Base-by-base conservation (phyloP, 208 protist species). In the Trypanosoma scelopori region DNA sequence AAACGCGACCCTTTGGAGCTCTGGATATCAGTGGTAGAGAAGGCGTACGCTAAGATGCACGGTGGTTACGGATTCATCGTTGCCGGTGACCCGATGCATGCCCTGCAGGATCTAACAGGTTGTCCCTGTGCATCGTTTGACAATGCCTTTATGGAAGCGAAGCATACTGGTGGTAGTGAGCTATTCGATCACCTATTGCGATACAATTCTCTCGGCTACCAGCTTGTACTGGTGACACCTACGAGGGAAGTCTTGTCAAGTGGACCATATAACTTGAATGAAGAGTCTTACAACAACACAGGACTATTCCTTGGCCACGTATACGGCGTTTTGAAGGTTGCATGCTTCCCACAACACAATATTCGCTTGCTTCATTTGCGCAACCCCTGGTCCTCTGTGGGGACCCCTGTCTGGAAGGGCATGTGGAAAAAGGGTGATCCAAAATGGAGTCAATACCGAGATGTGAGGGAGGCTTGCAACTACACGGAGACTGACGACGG, bases 31-130 rank as follows among this genome's bases (percentile, higher is more conserved):
- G 65, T 97, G 20, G 51, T 93, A 12, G 70, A 97, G 61, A 97
- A 97, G 77, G 92, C 90, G 11, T 97, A 95, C 65, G 88, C 91
- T 15, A 97, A 96, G 71, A 27, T 88, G 42, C 81, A 90, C 58
- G 88, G 89, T 32, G 74, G 78, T 28, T 97, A 94, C 69, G 80
- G 73, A 25, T 82, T 89, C 58, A 88, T 95, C 58, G 61, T 87
- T 7, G 81, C 81, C 28, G 91, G 89, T 52, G 81, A 93, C 45
- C 79, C 84, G 45, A 53, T 89, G 35, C 79, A 93, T 43, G 87
- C 85, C 6, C 55, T 97, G 37, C 76, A 87, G 59, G 89, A 97
- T 78, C 32, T 94, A 55, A 79, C 77, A 23, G 89, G 89, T 23
- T 89, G 82, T 49, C 85, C 89, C 18, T 84, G 74, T 63, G 85